Evolutionary conservation across 2,329 filamentous ascomycete genomes (phyloP).

Genomic region (Leptographium procerum): DNA sequence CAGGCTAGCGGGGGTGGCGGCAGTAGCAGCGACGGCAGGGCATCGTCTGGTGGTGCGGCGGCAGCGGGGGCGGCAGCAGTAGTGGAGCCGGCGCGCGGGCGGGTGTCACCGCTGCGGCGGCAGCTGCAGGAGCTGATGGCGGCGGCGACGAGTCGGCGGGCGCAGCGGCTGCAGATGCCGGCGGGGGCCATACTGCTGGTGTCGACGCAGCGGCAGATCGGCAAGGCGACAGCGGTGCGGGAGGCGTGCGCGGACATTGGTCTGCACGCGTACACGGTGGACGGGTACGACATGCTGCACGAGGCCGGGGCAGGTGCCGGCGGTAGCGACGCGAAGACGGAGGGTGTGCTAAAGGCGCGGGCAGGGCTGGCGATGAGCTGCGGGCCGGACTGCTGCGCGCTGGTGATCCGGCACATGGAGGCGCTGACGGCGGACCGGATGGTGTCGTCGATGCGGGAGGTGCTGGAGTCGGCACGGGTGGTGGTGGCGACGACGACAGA

Average conservation of each 20-base stretch:
- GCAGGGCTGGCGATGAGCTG: slow-evolving; percentile 84
- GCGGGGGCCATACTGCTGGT: slow-evolving; percentile 79
- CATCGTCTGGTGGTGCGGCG: too few relatives aligned
- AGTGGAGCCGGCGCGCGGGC: slow-evolving; percentile 32
- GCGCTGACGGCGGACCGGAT: slow-evolving; percentile 86
- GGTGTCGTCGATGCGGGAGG: slow-evolving; percentile 70
- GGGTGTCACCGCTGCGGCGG: slow-evolving; percentile 47
- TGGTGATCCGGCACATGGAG: slow-evolving; percentile 85
- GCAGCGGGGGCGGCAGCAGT: slow-evolving; percentile 23
- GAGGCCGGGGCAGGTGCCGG: slow-evolving; percentile 55
- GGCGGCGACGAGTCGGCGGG: slow-evolving; percentile 77
- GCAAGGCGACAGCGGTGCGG: slow-evolving; percentile 69
- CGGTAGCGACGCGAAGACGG: slow-evolving; percentile 76
- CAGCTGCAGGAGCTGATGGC: slow-evolving; percentile 75
- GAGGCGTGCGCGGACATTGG: slow-evolving; percentile 80
- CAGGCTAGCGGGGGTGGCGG: slow-evolving; percentile 7
- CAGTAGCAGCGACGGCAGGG: neutral
- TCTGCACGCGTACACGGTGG: slow-evolving; percentile 77
- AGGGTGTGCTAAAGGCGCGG: slow-evolving; percentile 76
- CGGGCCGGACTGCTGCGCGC: slow-evolving; percentile 67
- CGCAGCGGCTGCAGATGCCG: slow-evolving; percentile 76
- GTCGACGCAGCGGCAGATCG: slow-evolving; percentile 87
- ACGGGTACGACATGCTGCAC: slow-evolving; percentile 89
- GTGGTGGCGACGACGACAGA: slow-evolving; percentile 91
- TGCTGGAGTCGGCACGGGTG: slow-evolving; percentile 68